phyloP scores from a whole-genome alignment of 2,329 filamentous ascomycete species.

The Chrysoporthe austroafricana region DNA sequence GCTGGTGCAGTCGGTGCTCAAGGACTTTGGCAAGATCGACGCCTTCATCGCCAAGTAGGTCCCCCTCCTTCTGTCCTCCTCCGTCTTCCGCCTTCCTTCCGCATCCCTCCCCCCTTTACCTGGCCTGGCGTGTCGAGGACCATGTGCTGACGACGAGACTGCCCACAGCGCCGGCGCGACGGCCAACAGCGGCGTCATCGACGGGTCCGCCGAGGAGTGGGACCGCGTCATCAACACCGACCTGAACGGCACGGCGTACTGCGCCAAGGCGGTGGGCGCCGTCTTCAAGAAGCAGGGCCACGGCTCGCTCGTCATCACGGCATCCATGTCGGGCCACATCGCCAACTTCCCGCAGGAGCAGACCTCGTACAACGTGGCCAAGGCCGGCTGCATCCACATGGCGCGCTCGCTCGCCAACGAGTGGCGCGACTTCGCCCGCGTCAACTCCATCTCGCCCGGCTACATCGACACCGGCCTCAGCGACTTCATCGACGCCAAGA shows the following conservation, averaged over 20 bases:
- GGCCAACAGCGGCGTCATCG: constrained; percentile 68
- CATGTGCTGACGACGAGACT: background rate
- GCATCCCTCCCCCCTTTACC: too few species aligned
- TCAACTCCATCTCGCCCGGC: constrained; percentile 58
- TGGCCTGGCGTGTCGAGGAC: too few species aligned
- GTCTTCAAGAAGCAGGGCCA: constrained; percentile 35
- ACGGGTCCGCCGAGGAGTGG: constrained; percentile 85
- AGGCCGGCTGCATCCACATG: constrained; percentile 65
- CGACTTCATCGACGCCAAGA: constrained; percentile 64
- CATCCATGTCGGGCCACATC: constrained; percentile 78
- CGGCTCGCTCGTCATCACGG: constrained; percentile 77
- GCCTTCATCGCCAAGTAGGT: constrained; percentile 77
- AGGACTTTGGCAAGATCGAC: constrained; percentile 75
- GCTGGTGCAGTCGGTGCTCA: constrained; percentile 64
- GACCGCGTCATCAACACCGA: constrained; percentile 77
- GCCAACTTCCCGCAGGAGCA: constrained; percentile 79
- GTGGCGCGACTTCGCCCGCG: constrained; percentile 62
- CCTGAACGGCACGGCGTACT: constrained; percentile 78
- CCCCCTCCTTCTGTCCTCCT: background rate
- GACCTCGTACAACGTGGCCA: constrained; percentile 73
- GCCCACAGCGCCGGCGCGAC: constrained; percentile 63
- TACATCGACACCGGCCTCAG: constrained; percentile 72
- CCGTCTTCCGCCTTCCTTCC: too few species aligned
- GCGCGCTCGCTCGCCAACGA: constrained; percentile 60
- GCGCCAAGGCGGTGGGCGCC: constrained; percentile 68